Base-by-base conservation (phyloP, 768 basidiomycete species). In the Flagelloscypha sp. region DNA sequence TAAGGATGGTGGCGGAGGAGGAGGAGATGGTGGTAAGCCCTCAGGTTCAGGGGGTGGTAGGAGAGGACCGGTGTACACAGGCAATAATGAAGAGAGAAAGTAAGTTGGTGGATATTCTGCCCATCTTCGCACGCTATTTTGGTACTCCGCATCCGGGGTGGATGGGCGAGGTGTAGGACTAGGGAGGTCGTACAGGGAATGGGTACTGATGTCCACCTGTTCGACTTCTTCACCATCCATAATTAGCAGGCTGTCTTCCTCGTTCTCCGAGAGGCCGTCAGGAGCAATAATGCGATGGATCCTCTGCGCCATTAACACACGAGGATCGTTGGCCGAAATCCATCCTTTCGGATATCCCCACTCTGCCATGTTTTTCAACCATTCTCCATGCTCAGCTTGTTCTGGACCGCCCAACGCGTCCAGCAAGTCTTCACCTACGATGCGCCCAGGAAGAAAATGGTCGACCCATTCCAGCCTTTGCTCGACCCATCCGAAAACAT, bases 311-410 rank as follows among this genome's bases (percentile, higher is more conserved):
- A 77, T 64, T 33, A 52, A 47, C 16, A 72, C 61, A 37, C 64
- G 65, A 6, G 84, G 84, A 49, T 86, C 75, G 33, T 35, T 44
- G 8, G 43, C 42, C 31, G 61, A 53, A 15, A 68, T 49, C 80
- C 82, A 87, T 0, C 84, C 84, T 10, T 64, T 68, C n/a, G 84
- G 84, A 49, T 85, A 87, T 0, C 84, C 84, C 81, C 81, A 84
- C 24, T 59, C 46, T 18, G 74, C 62, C 52, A 87, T 85, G 30
- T 75, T 74, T 28, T 49, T 61, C 27, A 84, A 62, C 76, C 79
- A 82, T 21, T 63, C 59, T 11, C 35, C 48, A 13, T 46, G 44
- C 25, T 49, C 42, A 11, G 24, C 38, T n/a, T 43, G 47, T 1
- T 55, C 54, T 15, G 41, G 29, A 19, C 70, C 34, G 12, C 64